phyloP scores from a whole-genome alignment of 306 rosid genomes.

The Prunus padus region DNA sequence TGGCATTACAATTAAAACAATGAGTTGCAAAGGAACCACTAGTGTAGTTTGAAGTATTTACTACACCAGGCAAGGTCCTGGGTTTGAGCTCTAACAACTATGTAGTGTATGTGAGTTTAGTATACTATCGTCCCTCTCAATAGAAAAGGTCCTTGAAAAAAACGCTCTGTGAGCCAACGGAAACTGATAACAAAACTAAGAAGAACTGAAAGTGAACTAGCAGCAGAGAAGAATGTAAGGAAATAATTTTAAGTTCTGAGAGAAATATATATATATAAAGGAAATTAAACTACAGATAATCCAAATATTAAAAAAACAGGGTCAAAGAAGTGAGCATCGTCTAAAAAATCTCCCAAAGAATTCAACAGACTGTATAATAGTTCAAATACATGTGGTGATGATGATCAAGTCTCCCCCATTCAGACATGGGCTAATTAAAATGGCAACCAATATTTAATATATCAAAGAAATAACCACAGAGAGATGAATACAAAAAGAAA shows the following conservation, averaged over 20 bases:
- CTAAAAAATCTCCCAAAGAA: slow-evolving; percentile 65
- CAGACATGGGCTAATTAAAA: slow-evolving; percentile 27
- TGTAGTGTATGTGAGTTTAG: too few relatives aligned
- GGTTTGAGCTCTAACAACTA: too few relatives aligned
- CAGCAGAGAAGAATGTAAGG: not conserved
- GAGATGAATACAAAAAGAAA: slow-evolving; percentile 12
- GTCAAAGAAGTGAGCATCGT: too few relatives aligned
- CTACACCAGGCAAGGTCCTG: too few relatives aligned
- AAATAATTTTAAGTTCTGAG: not conserved
- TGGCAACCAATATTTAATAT: slow-evolving; percentile 19
- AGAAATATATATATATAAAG: not conserved
- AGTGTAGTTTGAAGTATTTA: too few relatives aligned
- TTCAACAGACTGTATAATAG: slow-evolving; percentile 49
- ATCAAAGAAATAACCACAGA: slow-evolving; percentile 24
- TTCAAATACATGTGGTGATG: slow-evolving; percentile 23
- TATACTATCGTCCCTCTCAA: too few relatives aligned
- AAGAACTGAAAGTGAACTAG: too few relatives aligned
- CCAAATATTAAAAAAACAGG: slow-evolving; percentile 24
- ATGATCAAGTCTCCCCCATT: slow-evolving; percentile 30
- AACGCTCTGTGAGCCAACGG: too few relatives aligned
- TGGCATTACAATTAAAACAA: too few relatives aligned
- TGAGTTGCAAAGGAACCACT: too few relatives aligned
- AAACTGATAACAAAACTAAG: too few relatives aligned
- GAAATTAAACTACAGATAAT: not conserved
- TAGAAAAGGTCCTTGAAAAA: too few relatives aligned